Evolutionary conservation across 1,284 basidiomycete species (phyloP), one percentile per base, ranked within the genome.

Genomic region (Meira nashicola): DNA sequence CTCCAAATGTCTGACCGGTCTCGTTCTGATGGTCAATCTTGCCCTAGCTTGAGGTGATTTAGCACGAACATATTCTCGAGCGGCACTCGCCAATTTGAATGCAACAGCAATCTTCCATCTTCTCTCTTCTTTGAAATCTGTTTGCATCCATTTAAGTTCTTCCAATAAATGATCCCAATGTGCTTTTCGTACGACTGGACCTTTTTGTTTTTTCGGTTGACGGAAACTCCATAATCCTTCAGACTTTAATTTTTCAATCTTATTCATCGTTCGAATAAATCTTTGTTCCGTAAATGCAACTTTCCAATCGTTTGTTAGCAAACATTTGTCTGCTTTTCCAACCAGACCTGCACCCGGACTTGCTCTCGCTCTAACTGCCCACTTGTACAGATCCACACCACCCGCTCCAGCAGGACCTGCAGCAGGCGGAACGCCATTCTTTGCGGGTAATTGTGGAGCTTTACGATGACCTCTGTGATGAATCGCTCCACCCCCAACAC

Each of bases 71-170:
- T 92, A 98, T 65, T 90, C 88, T 11, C 89, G 83, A 12, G 90
- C 87, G 50, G 90, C 86, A 55, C 86, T 86, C 0, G 90, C 90
- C n/a, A 97, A 79, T 60, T 88, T 87, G 74, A 87, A 88, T 0
- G 94, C 93, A 17, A 92, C 78, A 0, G 88, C 87, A 39, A 89
- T 81, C 78, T 98, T 98, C 93, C 93, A 98, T 60, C 85, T 85
- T 54, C 90, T 83, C 76, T 99, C 95, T 79, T 98, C 92, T 8
- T 89, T 86, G 71, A 92, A 97, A 74, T 99, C 95, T 14, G 86
- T 86, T 50, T 92, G 89, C 83, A 99, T 87, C 95, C 94, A 98
- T 84, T 89, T 90, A 91, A 97, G 92, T 80, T 98, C 95, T 63
- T 98, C 95, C 76, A 98, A 81, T 33, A 98, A 81, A 78, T 92